Percentiles rank a stretch among this genome's conserved stretches.
Evolutionary conservation across 352 stramenopile species (phyloP).

Genomic region (Phytophthora ohioensis): DNA sequence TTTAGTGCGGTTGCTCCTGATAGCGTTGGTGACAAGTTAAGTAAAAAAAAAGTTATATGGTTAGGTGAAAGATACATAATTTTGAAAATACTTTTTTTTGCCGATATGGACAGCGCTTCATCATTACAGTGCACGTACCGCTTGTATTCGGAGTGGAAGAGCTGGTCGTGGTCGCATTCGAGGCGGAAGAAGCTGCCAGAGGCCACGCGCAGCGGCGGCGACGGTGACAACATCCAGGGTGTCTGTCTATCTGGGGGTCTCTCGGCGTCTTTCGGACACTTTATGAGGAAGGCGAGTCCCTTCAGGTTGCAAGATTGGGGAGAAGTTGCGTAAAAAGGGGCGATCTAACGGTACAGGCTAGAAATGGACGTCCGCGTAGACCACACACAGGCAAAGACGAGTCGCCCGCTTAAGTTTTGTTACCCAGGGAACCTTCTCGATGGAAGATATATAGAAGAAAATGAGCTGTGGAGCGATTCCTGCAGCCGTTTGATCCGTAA

Average conservation of each 20-base stretch:
- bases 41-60: neutral
- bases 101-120: neutral
- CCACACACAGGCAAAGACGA: neutral
- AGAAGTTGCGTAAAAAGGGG: neutral
- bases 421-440: neutral
- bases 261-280: slow-evolving; percentile 8
- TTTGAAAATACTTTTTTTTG: neutral
- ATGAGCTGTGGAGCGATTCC: neutral
- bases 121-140: slow-evolving; percentile 37
- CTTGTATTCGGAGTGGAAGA: slow-evolving; percentile 79
- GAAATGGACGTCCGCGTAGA: slow-evolving; percentile 1
- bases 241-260: slow-evolving; percentile 1
- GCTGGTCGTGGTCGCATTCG: slow-evolving; percentile 69
- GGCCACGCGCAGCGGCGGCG: slow-evolving; percentile 40
- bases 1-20: slow-evolving; percentile 77
- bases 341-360: neutral
- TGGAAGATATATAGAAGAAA: neutral
- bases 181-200: slow-evolving; percentile 58
- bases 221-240: slow-evolving; percentile 3
- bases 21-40: neutral
- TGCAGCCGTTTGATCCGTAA: too few relatives aligned
- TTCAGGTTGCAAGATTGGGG: slow-evolving; percentile 1
- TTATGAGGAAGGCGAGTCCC: neutral
- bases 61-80: neutral
- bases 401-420: too few relatives aligned